Percentiles rank a stretch among this genome's conserved stretches.
These are phyloP conservation scores for Eutypa lata DNA, from an alignment of 2,329 filamentous ascomycete genomes.

Conservation along the genomic window DNA sequence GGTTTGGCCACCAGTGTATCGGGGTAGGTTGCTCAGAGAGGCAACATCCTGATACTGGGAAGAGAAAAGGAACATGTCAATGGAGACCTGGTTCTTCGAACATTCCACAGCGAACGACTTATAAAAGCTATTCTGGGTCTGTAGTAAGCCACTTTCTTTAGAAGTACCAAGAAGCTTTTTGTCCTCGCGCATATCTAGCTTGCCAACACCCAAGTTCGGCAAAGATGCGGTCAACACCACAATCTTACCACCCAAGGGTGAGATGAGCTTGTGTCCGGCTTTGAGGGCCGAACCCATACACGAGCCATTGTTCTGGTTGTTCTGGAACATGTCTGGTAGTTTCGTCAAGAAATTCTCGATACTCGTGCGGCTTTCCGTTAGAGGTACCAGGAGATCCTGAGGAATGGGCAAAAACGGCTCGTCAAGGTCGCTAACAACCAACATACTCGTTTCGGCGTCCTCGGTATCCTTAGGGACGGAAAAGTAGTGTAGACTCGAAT, in stretches of 20 bases:
- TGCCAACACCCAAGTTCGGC: slow-evolving; percentile 85
- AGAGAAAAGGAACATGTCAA: slow-evolving; percentile 97
- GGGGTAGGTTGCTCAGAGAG: slow-evolving; percentile 88
- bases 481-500: slow-evolving; percentile 94
- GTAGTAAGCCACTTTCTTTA: slow-evolving; percentile 82
- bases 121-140: slow-evolving; percentile 95
- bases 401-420: slow-evolving; percentile 96
- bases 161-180: slow-evolving; percentile 93
- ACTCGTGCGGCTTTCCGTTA: slow-evolving; percentile 84
- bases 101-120: slow-evolving; percentile 99
- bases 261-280: slow-evolving; percentile 93
- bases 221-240: slow-evolving; percentile 86
- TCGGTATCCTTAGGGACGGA: slow-evolving; percentile 87
- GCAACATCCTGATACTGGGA: slow-evolving; percentile 97
- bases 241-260: slow-evolving; percentile 90
- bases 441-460: slow-evolving; percentile 80
- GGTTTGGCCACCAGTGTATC: slow-evolving; percentile 95
- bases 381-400: slow-evolving; percentile 82
- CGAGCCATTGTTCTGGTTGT: slow-evolving; percentile 84
- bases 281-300: slow-evolving; percentile 92
- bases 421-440: slow-evolving; percentile 91
- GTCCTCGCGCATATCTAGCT: slow-evolving; percentile 90
- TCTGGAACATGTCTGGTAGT: slow-evolving; percentile 94
- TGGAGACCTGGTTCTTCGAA: slow-evolving; percentile 97
- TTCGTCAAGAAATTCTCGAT: slow-evolving; percentile 89